Conservation (phyloP, 352 stramenopile species). For the Globisporangium cylindrosporum region DNA sequence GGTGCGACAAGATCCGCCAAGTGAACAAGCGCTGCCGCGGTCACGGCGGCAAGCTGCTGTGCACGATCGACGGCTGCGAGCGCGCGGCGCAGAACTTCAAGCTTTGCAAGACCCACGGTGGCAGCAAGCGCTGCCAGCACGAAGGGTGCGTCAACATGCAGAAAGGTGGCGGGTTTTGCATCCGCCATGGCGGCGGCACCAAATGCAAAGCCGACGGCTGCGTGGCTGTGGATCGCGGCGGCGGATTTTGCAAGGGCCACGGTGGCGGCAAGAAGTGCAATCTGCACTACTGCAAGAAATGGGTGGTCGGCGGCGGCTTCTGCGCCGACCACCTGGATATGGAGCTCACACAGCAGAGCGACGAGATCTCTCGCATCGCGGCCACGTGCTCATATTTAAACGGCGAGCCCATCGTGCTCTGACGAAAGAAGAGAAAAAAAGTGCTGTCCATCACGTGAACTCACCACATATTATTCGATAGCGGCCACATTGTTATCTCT, state of each 20-base stretch:
- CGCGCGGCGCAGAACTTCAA: conserved; percentile 78
- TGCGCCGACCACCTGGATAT: conserved; percentile 67
- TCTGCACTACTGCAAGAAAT: conserved; percentile 68
- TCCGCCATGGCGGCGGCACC: conserved; percentile 77
- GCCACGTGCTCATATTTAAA: conserved; percentile 68
- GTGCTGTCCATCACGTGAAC: neutral
- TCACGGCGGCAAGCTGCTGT: conserved; percentile 79
- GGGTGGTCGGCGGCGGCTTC: conserved; percentile 75
- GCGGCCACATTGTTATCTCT: neutral
- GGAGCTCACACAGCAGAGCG: conserved; percentile 45
- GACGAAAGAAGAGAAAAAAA: conserved; percentile 6
- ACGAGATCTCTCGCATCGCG: conserved; percentile 59
- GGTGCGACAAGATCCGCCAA: conserved; percentile 84
- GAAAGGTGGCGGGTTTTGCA: conserved; percentile 82
- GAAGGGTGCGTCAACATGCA: conserved; percentile 84
- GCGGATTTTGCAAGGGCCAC: conserved; percentile 83
- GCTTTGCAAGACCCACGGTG: conserved; percentile 81
- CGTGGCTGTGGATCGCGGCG: conserved; percentile 64
- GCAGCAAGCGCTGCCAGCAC: conserved; percentile 61
- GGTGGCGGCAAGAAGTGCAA: conserved; percentile 80
- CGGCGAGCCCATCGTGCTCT: conserved; percentile 61
- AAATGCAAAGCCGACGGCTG: conserved; percentile 72
- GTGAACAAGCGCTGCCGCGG: conserved; percentile 82
- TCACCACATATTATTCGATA: neutral
- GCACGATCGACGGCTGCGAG: conserved; percentile 75